Percentiles rank a stretch among this genome's conserved stretches.
Evolutionary conservation across 2,329 filamentous ascomycete species (phyloP).

Genomic region (Pseudogymnoascus destructans): DNA sequence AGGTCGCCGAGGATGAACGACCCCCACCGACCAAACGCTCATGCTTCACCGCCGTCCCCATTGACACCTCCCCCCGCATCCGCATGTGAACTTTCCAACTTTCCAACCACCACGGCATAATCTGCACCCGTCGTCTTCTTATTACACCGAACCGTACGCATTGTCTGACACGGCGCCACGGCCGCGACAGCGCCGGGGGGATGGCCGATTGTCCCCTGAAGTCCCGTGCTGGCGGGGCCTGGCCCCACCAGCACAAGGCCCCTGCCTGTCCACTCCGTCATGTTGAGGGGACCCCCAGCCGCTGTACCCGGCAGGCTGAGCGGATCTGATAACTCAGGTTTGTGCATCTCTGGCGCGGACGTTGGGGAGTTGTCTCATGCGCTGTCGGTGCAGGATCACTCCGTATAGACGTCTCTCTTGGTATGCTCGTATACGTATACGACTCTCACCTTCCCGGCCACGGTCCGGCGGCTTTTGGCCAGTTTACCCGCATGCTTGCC

Average conservation of each 20-base stretch:
- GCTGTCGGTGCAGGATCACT: not conserved
- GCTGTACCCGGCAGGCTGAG: not conserved
- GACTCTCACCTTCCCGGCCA: too few species aligned
- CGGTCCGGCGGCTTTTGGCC: not conserved
- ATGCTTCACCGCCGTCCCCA: too few species aligned
- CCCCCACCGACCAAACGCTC: too few species aligned
- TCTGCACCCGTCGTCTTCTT: too few species aligned
- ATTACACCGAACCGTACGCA: too few species aligned
- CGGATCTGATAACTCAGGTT: not conserved
- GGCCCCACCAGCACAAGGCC: too few species aligned
- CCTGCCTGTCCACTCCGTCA: too few species aligned
- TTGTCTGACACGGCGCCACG: not conserved
- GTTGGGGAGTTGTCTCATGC: not conserved
- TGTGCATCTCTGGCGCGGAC: not conserved
- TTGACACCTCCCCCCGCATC: not conserved
- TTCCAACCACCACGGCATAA: too few species aligned
- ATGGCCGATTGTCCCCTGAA: not conserved
- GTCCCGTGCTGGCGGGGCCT: not conserved
- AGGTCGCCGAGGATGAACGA: not conserved
- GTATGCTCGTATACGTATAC: too few species aligned
- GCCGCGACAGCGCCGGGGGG: not conserved
- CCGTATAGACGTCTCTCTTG: too few species aligned
- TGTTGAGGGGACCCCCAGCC: not conserved
- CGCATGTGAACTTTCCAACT: not conserved
- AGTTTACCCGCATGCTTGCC: not conserved